Evolutionary conservation across 1,284 basidiomycete species (phyloP), one percentile per base, ranked within the genome.

Genomic region (Gomphus sp.): DNA sequence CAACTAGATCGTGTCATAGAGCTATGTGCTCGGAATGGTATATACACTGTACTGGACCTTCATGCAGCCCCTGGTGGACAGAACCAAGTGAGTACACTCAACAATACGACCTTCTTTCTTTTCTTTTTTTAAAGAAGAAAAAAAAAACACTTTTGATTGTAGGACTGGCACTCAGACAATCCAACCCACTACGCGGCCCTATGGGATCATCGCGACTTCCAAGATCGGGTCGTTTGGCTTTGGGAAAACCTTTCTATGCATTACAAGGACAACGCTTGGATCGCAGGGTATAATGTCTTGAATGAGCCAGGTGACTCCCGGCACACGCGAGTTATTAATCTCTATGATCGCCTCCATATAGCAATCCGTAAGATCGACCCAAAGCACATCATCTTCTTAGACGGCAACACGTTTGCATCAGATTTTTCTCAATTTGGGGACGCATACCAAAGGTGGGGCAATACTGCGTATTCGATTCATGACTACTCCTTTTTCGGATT

Each of bases 181-280:
- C 80, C 80, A 5, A 75, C 74, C 14, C 80, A 84, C 65, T 73
- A 80, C 44, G 80, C 80, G 9, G 72, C 74, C 65, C 85, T 90
- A 72, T 90, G 85, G 85, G 74, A 74, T 11, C 86, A 89, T 72
- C 87, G 81, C 64, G 86, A 90, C 68, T 88, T 89, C 69, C 86
- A 90, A 68, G 85, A 89, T 66, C 76, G 87, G 4, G 69, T 81
- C 2, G 71, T 89, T 45, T 81, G 80, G 79, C 75, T 89, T 34
- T 90, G 88, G 87, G 76, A 74, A 55, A 72, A 84, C 64, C 73
- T 89, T n/a, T 84, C 87, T 0, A 68, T 70, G 62, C 82, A 81
- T 64, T 89, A 89, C 71, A 80, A 74, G 59, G 76, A 78, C 59
- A 84, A 89, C 66, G 69, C 76, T 48, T 90, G 87, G 87, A 74